Evolutionary conservation across 805 yeast species (phyloP), one percentile per base, ranked within the genome.

Genomic region (Komagataella pastoris): DNA sequence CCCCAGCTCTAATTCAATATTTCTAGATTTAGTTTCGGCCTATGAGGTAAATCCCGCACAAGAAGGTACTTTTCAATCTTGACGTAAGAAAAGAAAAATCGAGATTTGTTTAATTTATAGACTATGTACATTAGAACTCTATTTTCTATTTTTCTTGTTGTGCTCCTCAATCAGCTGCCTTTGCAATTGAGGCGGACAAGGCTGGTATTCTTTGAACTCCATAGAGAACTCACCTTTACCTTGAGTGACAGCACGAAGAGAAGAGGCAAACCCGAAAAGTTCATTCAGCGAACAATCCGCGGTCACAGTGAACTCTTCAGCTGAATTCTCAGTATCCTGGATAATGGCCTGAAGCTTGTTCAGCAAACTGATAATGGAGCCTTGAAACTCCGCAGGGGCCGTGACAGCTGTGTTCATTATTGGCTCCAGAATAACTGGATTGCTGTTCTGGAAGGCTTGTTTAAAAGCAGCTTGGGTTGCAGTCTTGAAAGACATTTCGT

Each of bases 191-290:
- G 91, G 88, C 49, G 95, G 78, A 50, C 95, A 85, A 58, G 95
- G 96, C 50, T 91, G 80, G 67, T 91, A 93, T 62, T 88, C 86
- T 65, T 86, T 83, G 73, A 93, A 93, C 68, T 93, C 99, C 68
- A 93, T 77, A 2, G 96, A 80, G 68, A 93, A 93, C 71, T 95
- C 98, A 62, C 99, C 99, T 67, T 93, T 93, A 71, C 99, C 99
- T 71, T 93, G 99, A 14, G 99, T 91, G 54, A 87, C 81, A 18
- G 99, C 98, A 75, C 99, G 85, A 64, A 93, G 76, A 23, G 88
- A 80, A 7, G 98, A 87, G 6, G 98, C 96, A 65, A 93, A 88
- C 44, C 99, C 99, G 67, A 93, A 93, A 88, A 93, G 81, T 55
- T 87, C 80, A 73, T 90, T 90, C 70, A 93, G 80, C n/a, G 98